Evolutionary conservation across 2,329 filamentous ascomycete species (phyloP), one percentile per base, ranked within the genome.

Genomic region (Xylogone sp.): DNA sequence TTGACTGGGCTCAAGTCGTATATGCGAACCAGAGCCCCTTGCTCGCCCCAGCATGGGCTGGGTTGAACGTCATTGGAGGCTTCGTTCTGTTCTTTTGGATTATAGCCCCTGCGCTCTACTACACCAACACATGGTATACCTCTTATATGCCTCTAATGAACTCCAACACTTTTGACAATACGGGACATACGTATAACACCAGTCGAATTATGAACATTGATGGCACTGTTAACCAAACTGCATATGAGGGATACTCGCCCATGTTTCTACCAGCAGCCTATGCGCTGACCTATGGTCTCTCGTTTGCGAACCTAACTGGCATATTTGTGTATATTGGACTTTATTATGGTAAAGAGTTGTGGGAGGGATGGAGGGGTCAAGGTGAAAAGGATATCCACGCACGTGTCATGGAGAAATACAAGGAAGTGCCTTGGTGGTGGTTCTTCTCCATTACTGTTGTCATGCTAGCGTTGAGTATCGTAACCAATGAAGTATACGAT

Each of bases 201-300:
- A 72, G 74, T 8, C 75, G 76, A 4, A 79, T 90, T 44, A 69
- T 89, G 2, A 83, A 78, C 1, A 62, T 77, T 0, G 75, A 86
- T 2, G 79, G 80, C 45, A 85, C 78, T 0, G 73, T 90, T 21
- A 75, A 89, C 57, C 74, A 79, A 56, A 72, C 75, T 42, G 84
- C 82, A 3, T 90, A 90, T 66, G 70, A 82, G 58, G 73, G 71
- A 1, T 89, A 90, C 60, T 88, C 83, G 2, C 84, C 83, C 0
- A 68, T 87, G 3, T 88, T 86, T 59, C 73, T 90, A 46, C 87
- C 86, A 54, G 89, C 86, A 0, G 87, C 85, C 0, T 90, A 89
- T 64, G 79, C 84, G 54, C 69, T 90, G 53, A 75, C 78, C 0
- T 90, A 90, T 59, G 87, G 86, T 1, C 69, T 90, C 2, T 87